Percentiles rank a stretch among this genome's conserved stretches.
These are phyloP conservation scores for Yarrowia osloensis DNA, from an alignment of 805 yeast species.

Conservation along the genomic window DNA sequence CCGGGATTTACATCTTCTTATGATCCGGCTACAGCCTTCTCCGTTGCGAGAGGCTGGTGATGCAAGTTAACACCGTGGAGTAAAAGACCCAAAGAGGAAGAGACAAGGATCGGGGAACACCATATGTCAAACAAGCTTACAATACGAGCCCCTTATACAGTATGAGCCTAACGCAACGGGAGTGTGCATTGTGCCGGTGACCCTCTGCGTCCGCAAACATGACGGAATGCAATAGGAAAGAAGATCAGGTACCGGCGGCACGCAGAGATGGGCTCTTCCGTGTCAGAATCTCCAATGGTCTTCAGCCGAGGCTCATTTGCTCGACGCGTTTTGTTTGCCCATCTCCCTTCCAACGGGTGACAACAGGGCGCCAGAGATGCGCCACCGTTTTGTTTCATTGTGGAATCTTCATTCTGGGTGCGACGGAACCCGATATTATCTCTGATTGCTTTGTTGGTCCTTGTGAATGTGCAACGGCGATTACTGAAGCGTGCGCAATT, in stretches of 20 bases:
- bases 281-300: not conserved
- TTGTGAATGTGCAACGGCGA: not conserved
- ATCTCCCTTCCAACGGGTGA: not conserved
- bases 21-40: not conserved
- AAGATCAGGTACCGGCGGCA: slow-evolving; percentile 1
- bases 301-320: not conserved
- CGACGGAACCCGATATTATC: not conserved
- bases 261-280: not conserved
- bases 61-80: not conserved
- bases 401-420: not conserved
- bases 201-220: slow-evolving; percentile 8
- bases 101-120: not conserved
- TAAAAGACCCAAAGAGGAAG: not conserved
- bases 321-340: too few relatives aligned
- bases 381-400: slow-evolving; percentile 15
- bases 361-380: slow-evolving; percentile 13
- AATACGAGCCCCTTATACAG: slow-evolving; percentile 6
- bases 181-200: slow-evolving; percentile 14
- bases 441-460: not conserved
- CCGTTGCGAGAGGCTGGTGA: not conserved
- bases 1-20: not conserved
- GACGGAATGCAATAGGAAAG: slow-evolving; percentile 10
- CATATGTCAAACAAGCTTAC: not conserved
- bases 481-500: not conserved
- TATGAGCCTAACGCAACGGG: slow-evolving; percentile 8